Conservation (phyloP, 164 flowering plant species). For the Magnolia changhungtana region DNA sequence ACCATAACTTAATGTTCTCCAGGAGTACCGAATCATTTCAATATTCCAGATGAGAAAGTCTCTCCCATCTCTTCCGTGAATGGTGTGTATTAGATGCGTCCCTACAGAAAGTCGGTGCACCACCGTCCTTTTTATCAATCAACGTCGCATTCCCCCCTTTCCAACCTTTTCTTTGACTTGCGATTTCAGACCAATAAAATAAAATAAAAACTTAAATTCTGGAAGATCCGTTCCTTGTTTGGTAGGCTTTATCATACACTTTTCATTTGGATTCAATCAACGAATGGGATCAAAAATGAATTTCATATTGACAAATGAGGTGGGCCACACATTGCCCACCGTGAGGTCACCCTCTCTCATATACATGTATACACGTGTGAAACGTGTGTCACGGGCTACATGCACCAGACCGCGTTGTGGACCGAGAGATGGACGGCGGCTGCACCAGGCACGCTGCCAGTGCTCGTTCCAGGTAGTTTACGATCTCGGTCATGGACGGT, state of each 20-base stretch:
- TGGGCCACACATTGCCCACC: neutral
- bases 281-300: neutral
- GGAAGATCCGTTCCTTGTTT: neutral
- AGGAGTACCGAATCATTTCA: too few species aligned
- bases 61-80: neutral
- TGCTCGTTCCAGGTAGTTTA: conserved; percentile 57
- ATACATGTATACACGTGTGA: neutral
- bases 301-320: neutral
- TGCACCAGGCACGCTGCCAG: conserved; percentile 42
- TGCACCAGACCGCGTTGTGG: conserved; percentile 8
- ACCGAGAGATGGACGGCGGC: conserved; percentile 18
- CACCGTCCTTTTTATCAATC: neutral
- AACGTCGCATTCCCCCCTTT: neutral
- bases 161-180: neutral
- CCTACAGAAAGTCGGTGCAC: neutral
- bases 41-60: neutral
- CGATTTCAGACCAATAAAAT: neutral
- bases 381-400: neutral
- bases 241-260: neutral
- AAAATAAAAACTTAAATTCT: too few species aligned
- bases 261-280: neutral
- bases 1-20: too few species aligned
- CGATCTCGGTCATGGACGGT: conserved; percentile 69
- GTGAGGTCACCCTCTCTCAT: neutral
- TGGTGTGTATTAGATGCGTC: neutral